Evolutionary conservation across 2,329 filamentous ascomycete species (phyloP), one percentile per base, ranked within the genome.

Genomic region (Cordyceps farinosa): DNA sequence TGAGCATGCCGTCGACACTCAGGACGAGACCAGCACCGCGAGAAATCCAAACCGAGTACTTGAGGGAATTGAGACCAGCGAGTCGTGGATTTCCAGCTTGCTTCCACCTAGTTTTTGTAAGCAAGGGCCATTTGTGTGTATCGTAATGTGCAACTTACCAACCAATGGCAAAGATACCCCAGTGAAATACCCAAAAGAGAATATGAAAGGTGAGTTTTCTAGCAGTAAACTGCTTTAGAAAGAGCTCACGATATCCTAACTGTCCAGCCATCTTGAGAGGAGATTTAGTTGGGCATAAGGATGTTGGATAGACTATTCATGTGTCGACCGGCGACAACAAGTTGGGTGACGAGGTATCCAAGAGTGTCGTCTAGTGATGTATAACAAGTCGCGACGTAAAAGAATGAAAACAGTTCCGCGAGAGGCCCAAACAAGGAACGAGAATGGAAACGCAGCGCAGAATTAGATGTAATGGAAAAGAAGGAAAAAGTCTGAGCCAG

Each of bases 31-130:
- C 95, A 60, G 95, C 94, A 73, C 94, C 95, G 82, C 95, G 87
- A 34, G 95, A 98, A 64, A 97, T 86, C 94, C 94, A 99, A 62
- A 99, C 95, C 3, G 94, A 98, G 77, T 84, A 98, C 61, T 83
- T 82, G 55, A 99, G 85, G 0, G 79, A 84, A 76, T 99, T 99
- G 53, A 99, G 83, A 48, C 84, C 85, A 5, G 89, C 88, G 34
- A 99, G 82, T 63, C 86, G 85, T 10, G 74, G 66, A 72, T 97
- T 90, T 5, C 73, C 69, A 40, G 76, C 82, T 81, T 99, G 95
- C 70, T 95, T 89, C 71, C 82, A 90, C 92, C 92, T 96, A 36
- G 32, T 48, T 66, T 76, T 17, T 66, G 34, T 65, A 42, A 38
- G 61, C n/a, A 17, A 22, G 45, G 2, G 5, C n/a, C 9, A 6